Conservation (phyloP, 108 stramenopile genomes). For the Pseudonitzschia pungens region DNA sequence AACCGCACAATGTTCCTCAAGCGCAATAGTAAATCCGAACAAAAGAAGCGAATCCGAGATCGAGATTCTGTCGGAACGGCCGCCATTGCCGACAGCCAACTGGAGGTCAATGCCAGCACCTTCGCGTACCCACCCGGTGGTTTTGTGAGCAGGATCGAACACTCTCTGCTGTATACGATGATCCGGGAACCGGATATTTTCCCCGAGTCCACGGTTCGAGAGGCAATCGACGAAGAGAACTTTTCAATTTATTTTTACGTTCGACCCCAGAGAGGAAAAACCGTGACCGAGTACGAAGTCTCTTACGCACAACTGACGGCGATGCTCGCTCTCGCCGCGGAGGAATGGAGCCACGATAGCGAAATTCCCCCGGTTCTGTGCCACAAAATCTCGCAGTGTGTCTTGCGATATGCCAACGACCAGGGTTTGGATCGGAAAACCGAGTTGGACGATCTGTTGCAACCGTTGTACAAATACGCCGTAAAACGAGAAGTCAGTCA, state of each 20-base stretch:
- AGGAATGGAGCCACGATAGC: slow-evolving; percentile 42
- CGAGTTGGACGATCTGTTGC: slow-evolving; percentile 47
- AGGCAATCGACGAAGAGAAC: slow-evolving; percentile 57
- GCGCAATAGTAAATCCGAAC: not conserved
- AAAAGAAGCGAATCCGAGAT: not conserved
- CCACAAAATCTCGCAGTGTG: slow-evolving; percentile 40
- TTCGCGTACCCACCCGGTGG: slow-evolving; percentile 51
- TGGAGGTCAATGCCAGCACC: slow-evolving; percentile 13
- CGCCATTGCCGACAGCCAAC: slow-evolving; percentile 7
- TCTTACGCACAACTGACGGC: slow-evolving; percentile 65
- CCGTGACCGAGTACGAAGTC: slow-evolving; percentile 31
- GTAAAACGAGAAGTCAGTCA: slow-evolving; percentile 15
- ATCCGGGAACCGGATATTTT: slow-evolving; percentile 48
- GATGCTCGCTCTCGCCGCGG: slow-evolving; percentile 51
- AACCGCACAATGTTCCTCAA: slow-evolving; percentile 5
- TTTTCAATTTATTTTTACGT: slow-evolving; percentile 43
- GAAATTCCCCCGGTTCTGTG: slow-evolving; percentile 37
- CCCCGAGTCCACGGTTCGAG: slow-evolving; percentile 45
- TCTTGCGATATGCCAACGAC: slow-evolving; percentile 43
- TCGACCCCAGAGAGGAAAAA: slow-evolving; percentile 11
- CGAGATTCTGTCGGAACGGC: slow-evolving; percentile 26
- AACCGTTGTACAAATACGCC: slow-evolving; percentile 16
- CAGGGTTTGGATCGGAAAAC: slow-evolving; percentile 46
- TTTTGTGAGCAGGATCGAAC: slow-evolving; percentile 58
- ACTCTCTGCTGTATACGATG: slow-evolving; percentile 46